Percentiles rank a stretch among this genome's conserved stretches.
Evolutionary conservation across 1,284 basidiomycete genomes (phyloP).

Genomic region (Ceratobasidium sp.): DNA sequence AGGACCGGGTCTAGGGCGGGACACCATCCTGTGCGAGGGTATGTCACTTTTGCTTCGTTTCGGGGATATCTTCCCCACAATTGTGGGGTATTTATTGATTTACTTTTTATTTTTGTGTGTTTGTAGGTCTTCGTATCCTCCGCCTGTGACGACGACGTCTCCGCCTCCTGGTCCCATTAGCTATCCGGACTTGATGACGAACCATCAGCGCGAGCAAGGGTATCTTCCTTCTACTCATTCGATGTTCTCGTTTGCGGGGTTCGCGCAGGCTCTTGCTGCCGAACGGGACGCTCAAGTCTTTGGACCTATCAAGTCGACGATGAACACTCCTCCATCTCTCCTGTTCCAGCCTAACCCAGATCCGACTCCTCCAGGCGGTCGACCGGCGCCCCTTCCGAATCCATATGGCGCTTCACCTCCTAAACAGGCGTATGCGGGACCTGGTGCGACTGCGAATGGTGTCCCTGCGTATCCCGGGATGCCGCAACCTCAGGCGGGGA

Average conservation of each 20-base stretch:
- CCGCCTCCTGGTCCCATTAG: constrained; percentile 35
- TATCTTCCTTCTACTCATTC: constrained; percentile 72
- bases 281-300: constrained; percentile 51
- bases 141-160: constrained; percentile 38
- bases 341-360: constrained; percentile 51
- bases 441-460: constrained; percentile 11
- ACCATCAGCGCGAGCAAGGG: constrained; percentile 76
- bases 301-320: constrained; percentile 50
- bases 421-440: constrained; percentile 41
- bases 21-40: constrained; percentile 34
- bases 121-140: constrained; percentile 34
- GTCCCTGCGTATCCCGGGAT: constrained; percentile 22
- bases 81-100: background rate
- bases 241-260: constrained; percentile 60
- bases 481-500: constrained; percentile 6
- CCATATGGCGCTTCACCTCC: constrained; percentile 51
- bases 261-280: constrained; percentile 26
- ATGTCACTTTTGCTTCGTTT: constrained; percentile 3
- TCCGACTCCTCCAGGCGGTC: constrained; percentile 49
- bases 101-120: background rate
- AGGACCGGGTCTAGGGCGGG: constrained; percentile 10
- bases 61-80: too few species aligned
- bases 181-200: constrained; percentile 66
- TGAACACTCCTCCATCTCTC: constrained; percentile 51
- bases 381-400: constrained; percentile 50